Evolutionary conservation across 1,284 basidiomycete genomes (phyloP).

Genomic region (Paramarasmius palmivorus): DNA sequence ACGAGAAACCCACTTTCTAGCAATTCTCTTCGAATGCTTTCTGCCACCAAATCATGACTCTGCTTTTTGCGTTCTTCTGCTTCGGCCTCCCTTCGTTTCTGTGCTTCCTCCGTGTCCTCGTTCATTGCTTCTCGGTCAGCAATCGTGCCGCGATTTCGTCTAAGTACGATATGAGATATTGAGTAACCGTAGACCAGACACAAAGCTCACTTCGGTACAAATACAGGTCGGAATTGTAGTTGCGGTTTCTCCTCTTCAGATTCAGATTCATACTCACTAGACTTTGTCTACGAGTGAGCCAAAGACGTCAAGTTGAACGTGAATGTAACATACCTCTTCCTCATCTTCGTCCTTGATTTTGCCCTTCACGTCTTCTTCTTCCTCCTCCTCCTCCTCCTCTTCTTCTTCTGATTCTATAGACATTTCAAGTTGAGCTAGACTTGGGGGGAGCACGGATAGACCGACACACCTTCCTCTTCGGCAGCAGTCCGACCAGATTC

Average conservation of each 20-base stretch:
- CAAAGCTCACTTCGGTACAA: conserved; percentile 80
- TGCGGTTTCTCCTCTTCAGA: conserved; percentile 68
- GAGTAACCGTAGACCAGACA: not conserved
- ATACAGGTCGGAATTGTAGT: conserved; percentile 81
- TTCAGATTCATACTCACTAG: conserved; percentile 76
- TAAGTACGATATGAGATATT: conserved; percentile 28
- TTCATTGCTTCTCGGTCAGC: conserved; percentile 61
- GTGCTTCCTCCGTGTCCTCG: conserved; percentile 71
- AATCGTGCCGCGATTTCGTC: conserved; percentile 72
- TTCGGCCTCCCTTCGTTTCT: conserved; percentile 62
- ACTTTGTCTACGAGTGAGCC: conserved; percentile 38
- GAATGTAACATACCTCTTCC: conserved; percentile 44
- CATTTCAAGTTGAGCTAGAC: not conserved
- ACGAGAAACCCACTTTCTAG: conserved; percentile 66
- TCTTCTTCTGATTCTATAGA: conserved; percentile 42
- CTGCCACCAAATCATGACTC: conserved; percentile 85
- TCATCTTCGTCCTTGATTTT: conserved; percentile 26
- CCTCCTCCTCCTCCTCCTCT: conserved; percentile 40
- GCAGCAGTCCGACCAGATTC: conserved; percentile 69
- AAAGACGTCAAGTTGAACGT: conserved; percentile 6
- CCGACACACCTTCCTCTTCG: conserved; percentile 41
- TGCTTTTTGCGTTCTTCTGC: conserved; percentile 77
- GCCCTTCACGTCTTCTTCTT: not conserved
- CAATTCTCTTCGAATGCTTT: conserved; percentile 82
- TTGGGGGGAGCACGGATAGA: no score